A percentile compares a stretch with the other conserved stretches of the same genome.
Conservation (phyloP, 306 rosid species). For the Morella rubra region DNA sequence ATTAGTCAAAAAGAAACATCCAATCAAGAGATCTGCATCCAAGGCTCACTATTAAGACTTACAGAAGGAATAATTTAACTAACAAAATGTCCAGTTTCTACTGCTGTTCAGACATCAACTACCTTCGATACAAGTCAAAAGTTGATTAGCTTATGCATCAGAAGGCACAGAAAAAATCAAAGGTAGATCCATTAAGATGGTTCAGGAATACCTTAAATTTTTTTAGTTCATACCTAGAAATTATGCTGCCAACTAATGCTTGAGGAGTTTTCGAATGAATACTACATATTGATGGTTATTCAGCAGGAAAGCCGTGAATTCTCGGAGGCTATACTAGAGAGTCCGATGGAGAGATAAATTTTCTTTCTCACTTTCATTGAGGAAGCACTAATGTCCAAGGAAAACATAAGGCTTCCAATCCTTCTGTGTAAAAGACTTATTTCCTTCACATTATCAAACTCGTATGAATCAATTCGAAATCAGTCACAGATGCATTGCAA, state of each 20-base stretch:
- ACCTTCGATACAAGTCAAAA: not conserved
- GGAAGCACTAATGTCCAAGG: not conserved
- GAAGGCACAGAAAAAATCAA: too few relatives aligned
- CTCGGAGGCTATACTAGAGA: not conserved
- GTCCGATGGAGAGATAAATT: not conserved
- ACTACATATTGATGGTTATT: not conserved
- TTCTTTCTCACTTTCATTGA: too few relatives aligned
- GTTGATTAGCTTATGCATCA: not conserved
- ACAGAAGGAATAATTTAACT: not conserved
- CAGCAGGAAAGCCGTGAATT: not conserved
- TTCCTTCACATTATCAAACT: not conserved
- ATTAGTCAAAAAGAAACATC: not conserved
- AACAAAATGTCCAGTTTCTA: not conserved
- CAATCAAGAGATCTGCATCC: slow-evolving; percentile 16
- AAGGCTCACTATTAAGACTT: slow-evolving; percentile 3
- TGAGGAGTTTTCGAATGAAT: not conserved
- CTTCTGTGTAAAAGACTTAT: not conserved
- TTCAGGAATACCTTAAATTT: not conserved
- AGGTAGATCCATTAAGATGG: too few relatives aligned
- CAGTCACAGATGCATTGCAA: too few relatives aligned
- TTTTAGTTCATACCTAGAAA: not conserved
- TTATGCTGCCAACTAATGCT: too few relatives aligned
- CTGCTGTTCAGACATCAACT: not conserved
- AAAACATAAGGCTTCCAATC: too few relatives aligned
- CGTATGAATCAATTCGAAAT: not conserved